Conservation (phyloP, 1,284 basidiomycete genomes). For the Leccinum solheimii region DNA sequence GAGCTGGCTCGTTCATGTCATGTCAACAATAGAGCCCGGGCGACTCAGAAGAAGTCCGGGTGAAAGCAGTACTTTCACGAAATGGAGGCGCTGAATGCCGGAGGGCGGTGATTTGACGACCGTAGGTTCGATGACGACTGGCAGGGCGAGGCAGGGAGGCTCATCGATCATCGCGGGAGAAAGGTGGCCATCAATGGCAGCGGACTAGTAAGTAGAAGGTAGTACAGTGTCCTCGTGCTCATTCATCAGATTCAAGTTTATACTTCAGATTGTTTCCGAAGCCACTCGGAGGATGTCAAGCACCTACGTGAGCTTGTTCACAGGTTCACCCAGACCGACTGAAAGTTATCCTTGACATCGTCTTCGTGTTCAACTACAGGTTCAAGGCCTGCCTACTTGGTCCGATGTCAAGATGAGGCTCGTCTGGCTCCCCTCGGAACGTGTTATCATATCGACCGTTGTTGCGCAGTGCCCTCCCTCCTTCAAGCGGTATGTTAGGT, state of each 20-base stretch:
- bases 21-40: not conserved
- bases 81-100: not conserved
- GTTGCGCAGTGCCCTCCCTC: slow-evolving; percentile 1
- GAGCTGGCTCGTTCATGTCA: not conserved
- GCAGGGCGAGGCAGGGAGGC: not conserved
- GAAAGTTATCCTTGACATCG: not conserved
- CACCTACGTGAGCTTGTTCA: slow-evolving; percentile 5
- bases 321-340: not conserved
- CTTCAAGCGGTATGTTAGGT: not conserved
- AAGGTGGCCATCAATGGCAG: not conserved
- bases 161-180: not conserved
- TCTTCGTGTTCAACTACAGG: not conserved
- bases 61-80: not conserved
- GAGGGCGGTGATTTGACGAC: slow-evolving; percentile 6
- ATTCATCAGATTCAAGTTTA: not conserved
- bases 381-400: not conserved
- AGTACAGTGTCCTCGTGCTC: not conserved
- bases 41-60: not conserved
- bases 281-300: not conserved
- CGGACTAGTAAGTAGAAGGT: not conserved
- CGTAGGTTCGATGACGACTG: not conserved
- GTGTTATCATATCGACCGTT: slow-evolving; percentile 10
- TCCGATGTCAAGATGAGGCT: not conserved
- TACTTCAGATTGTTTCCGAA: not conserved
- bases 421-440: slow-evolving; percentile 1